Conservation (phyloP, 495 filamentous ascomycete genomes). For the Annulohypoxylon bovei region DNA sequence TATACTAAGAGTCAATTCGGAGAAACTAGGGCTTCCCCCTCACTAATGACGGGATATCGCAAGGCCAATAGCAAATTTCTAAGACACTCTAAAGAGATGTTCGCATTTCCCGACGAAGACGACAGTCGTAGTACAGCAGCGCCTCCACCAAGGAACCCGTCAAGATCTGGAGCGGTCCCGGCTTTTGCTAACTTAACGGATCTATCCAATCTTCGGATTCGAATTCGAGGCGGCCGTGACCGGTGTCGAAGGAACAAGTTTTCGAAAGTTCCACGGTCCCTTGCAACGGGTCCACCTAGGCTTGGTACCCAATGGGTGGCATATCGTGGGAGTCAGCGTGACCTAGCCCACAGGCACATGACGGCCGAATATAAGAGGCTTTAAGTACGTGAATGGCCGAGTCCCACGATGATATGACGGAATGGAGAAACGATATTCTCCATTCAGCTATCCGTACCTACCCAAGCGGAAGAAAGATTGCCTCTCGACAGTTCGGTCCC, state of each 20-base stretch:
- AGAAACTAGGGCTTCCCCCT: conserved; percentile 34
- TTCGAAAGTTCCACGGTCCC: conserved; percentile 41
- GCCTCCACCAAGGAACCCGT: neutral
- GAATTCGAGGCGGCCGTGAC: conserved; percentile 23
- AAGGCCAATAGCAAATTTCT: conserved; percentile 25
- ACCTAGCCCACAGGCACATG: conserved; percentile 36
- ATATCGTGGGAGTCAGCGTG: conserved; percentile 33
- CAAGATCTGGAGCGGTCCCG: conserved; percentile 39
- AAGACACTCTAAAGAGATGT: conserved; percentile 18
- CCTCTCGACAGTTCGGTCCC: conserved; percentile 19
- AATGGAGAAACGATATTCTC: conserved; percentile 32
- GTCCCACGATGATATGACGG: conserved; percentile 28
- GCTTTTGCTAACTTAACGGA: conserved; percentile 30
- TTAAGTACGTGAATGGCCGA: conserved; percentile 32
- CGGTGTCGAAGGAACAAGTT: conserved; percentile 41
- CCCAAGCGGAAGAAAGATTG: conserved; percentile 14
- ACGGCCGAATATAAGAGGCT: conserved; percentile 37
- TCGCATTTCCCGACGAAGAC: conserved; percentile 4
- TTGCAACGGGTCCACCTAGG: conserved; percentile 30
- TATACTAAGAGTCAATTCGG: conserved; percentile 29
- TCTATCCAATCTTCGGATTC: conserved; percentile 29
- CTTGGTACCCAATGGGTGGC: conserved; percentile 37
- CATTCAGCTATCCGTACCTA: conserved; percentile 11
- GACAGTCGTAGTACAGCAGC: neutral
- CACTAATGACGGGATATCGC: conserved; percentile 31